Base-by-base conservation (phyloP, 306 rosid species). In the Quercus rubra region DNA sequence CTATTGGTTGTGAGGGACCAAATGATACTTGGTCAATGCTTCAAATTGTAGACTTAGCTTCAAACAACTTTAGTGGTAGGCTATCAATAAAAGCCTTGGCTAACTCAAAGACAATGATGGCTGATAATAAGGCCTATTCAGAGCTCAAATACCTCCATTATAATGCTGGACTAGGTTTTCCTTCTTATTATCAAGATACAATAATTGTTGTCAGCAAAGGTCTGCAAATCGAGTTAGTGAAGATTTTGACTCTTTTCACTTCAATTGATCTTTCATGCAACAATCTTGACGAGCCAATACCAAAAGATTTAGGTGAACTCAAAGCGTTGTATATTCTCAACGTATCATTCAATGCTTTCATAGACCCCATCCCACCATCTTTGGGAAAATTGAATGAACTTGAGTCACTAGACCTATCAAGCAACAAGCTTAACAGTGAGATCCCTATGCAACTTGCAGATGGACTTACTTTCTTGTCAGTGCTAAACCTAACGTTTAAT, bases 41-140 rank as follows among this genome's bases (percentile, higher is more conserved):
- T 63, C 92, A 86, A 55, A 88, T 86, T 35, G 10, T 84, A 0
- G 87, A 88, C 75, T 30, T 88, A 4, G 82, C 88, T 18, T 31
- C 5, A 21, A 58, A 58, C 30, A 58, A 58, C 25, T 58, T 58
- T 10, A 21, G 5, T 21, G 64, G 64, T 9, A 21, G 5, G 15
- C 31, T 58, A 20, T 25, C 64, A 58, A 8, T 58, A 58, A 21
- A n/a, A 1, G 1, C 5, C 30, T 25, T 7, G 4, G 23, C 30
- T 21, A 21, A 8, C 2, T 58, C 28, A 19, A 10, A 6, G 30
- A 4, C 31, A 21, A 88, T 88, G 86, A 67, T 10, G 68, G 76
- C 2, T 28, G 78, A 73, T 1, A 74, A 74, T 11, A 43, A 21
- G 18, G 27, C 1, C 7, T 4, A 11, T 6, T 62, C 79, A 56